Evolutionary conservation across 164 flowering plant species (phyloP).

Genomic region (Nymphaea colorata): DNA sequence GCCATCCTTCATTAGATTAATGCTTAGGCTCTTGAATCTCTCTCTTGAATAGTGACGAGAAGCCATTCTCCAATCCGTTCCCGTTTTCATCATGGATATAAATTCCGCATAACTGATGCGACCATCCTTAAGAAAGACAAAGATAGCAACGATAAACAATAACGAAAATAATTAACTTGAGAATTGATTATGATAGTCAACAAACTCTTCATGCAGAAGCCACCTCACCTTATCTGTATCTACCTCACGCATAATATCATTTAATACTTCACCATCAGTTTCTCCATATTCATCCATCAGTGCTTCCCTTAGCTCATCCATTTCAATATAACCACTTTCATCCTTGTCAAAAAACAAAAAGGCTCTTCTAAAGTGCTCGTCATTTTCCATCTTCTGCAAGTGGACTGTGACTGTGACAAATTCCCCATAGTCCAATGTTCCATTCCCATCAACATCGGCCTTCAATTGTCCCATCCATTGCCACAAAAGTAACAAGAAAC

Average conservation of each 20-base stretch:
- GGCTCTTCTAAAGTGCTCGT: conserved; percentile 80
- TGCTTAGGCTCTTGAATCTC: conserved; percentile 89
- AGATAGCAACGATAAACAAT: not conserved
- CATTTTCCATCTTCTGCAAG: conserved; percentile 93
- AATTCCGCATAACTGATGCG: conserved; percentile 86
- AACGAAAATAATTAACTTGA: not conserved
- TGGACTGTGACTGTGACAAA: conserved; percentile 95
- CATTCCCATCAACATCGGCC: conserved; percentile 99
- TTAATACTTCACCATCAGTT: conserved; percentile 52
- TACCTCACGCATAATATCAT: conserved; percentile 85
- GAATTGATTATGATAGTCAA: not conserved
- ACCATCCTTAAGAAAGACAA: conserved; percentile 49
- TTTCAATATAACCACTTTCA: conserved; percentile 84
- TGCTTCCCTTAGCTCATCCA: conserved; percentile 58
- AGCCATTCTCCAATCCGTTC: conserved; percentile 99
- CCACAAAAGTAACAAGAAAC: too few relatives aligned
- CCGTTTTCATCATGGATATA: conserved; percentile 95
- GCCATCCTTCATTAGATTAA: conserved; percentile 94
- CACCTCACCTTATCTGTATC: conserved; percentile 83
- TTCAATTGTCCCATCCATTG: conserved; percentile 9
- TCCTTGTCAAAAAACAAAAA: conserved; percentile 88
- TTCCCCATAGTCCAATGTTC: conserved; percentile 89
- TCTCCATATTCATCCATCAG: conserved; percentile 69
- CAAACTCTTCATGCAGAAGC: not conserved
- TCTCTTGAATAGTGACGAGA: conserved; percentile 94